phyloP scores from a whole-genome alignment of 768 basidiomycete genomes.

The Boletus speciosus region DNA sequence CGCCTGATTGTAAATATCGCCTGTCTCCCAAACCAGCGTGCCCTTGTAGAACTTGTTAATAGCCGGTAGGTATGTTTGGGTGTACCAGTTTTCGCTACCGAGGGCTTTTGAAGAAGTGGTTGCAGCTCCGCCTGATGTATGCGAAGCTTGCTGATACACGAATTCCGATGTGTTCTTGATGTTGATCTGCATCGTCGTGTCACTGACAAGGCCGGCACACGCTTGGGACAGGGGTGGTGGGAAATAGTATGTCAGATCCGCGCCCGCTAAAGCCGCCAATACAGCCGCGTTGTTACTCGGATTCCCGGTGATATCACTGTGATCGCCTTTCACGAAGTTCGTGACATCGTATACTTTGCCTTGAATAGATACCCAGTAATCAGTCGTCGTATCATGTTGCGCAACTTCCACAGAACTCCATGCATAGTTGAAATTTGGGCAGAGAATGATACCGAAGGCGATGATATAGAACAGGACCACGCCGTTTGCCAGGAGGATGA shows the following conservation, averaged over 20 bases:
- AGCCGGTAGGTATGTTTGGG: slow-evolving; percentile 48
- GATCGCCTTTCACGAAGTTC: slow-evolving; percentile 57
- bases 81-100: slow-evolving; percentile 51
- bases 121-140: slow-evolving; percentile 52
- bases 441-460: slow-evolving; percentile 57
- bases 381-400: slow-evolving; percentile 46
- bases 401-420: slow-evolving; percentile 51
- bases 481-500: slow-evolving; percentile 53
- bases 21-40: slow-evolving; percentile 47
- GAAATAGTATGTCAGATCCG: slow-evolving; percentile 62
- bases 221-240: slow-evolving; percentile 55
- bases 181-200: slow-evolving; percentile 37
- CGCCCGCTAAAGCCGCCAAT: slow-evolving; percentile 54
- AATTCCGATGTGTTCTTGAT: slow-evolving; percentile 46
- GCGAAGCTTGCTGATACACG: slow-evolving; percentile 45
- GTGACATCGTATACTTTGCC: slow-evolving; percentile 62
- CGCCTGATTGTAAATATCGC: slow-evolving; percentile 36
- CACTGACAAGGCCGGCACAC: slow-evolving; percentile 57
- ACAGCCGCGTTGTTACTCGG: slow-evolving; percentile 47
- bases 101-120: slow-evolving; percentile 35
- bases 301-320: slow-evolving; percentile 54
- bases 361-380: slow-evolving; percentile 63
- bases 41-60: slow-evolving; percentile 60
- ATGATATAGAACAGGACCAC: slow-evolving; percentile 65
- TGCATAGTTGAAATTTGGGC: slow-evolving; percentile 59